Evolutionary conservation across 2,329 filamentous ascomycete genomes (phyloP), one percentile per base, ranked within the genome.

Genomic region (Cladosporium sp.): DNA sequence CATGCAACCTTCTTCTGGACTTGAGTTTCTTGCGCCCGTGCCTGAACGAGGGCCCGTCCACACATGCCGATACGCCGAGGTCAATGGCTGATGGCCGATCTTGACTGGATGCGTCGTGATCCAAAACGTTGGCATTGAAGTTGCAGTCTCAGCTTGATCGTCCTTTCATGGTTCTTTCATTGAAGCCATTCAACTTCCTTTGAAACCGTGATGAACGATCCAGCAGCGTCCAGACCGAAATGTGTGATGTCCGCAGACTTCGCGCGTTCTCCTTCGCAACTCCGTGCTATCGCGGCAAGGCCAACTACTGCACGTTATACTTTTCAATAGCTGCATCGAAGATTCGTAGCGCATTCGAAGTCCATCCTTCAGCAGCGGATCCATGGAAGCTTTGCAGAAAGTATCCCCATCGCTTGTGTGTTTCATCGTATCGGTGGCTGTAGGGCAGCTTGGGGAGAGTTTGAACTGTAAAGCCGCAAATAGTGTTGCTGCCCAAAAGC

Each of bases 321-420:
- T 48, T 59, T 59, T 61, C 46, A 28, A 51, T 49, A 46, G 58
- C 58, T 53, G 43, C 58, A 21, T 61, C 58, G 58, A 61, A 61
- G n/a, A 3, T 61, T 61, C 58, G 58, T 61, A 28, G 58, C 58
- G 58, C 30, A n/a, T 61, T 61, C 58, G 26, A 54, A 21, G 39
- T 46, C 39, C 39, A 46, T 54, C 51, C 51, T 28, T 30, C 30
- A 21, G 26, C 8, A 54, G 56, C 21, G 34, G 51, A 54, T 28
- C 51, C 51, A 54, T 28, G 51, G 26, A n/a, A 48, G 57, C 39
- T 25, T 57, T 57, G 5, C 43, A 14, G 25, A 59, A 59, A 36
- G 51, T 21, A 54, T 48, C 46, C 26, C 16, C 39, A 46, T 46
- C 57, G 36, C 51, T 54, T 54, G 11, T 32, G 26, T 32, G 51